Conservation (phyloP, 495 filamentous ascomycete genomes). For the Lophiotrema nucula region DNA sequence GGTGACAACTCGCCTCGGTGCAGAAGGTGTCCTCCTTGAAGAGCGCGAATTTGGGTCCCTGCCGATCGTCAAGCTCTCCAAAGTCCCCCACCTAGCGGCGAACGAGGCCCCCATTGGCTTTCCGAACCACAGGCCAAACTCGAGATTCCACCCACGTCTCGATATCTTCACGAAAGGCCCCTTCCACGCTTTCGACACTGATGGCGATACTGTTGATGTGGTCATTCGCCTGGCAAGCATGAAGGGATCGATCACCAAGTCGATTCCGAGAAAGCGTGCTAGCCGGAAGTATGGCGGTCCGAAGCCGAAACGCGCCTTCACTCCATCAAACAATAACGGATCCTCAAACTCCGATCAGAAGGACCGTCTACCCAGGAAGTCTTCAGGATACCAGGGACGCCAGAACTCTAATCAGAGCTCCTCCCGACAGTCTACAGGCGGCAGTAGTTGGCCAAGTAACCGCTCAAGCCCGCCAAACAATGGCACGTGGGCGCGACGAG, state of each 20-base stretch:
- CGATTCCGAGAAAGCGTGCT: slow-evolving; percentile 8
- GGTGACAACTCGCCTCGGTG: slow-evolving; percentile 32
- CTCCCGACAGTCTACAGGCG: slow-evolving; percentile 7
- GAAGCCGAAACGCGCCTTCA: slow-evolving; percentile 7
- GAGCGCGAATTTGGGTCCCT: slow-evolving; percentile 44
- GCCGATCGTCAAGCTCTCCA: slow-evolving; percentile 36
- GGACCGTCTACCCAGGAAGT: slow-evolving; percentile 14
- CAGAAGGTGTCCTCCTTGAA: slow-evolving; percentile 40
- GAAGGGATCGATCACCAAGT: slow-evolving; percentile 16
- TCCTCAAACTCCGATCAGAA: slow-evolving; percentile 1
- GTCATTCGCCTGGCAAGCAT: slow-evolving; percentile 14
- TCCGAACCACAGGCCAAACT: slow-evolving; percentile 12
- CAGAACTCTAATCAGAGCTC: slow-evolving; percentile 8
- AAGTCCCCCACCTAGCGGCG: slow-evolving; percentile 29
- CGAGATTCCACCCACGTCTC: slow-evolving; percentile 6
- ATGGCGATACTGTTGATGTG: slow-evolving; percentile 24
- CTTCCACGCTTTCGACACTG: slow-evolving; percentile 2
- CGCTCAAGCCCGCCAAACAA: slow-evolving; percentile 12
- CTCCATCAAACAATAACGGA: not conserved
- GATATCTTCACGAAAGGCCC: slow-evolving; percentile 1
- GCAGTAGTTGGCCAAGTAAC: slow-evolving; percentile 12
- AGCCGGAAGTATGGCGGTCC: not conserved
- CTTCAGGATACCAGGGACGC: slow-evolving; percentile 27
- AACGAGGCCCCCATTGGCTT: slow-evolving; percentile 13
- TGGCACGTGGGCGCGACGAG: slow-evolving; percentile 20